A percentile compares a stretch with the other conserved stretches of the same genome.
Evolutionary conservation across 495 filamentous ascomycete species (phyloP).

Genomic region (Tuber aestivum): DNA sequence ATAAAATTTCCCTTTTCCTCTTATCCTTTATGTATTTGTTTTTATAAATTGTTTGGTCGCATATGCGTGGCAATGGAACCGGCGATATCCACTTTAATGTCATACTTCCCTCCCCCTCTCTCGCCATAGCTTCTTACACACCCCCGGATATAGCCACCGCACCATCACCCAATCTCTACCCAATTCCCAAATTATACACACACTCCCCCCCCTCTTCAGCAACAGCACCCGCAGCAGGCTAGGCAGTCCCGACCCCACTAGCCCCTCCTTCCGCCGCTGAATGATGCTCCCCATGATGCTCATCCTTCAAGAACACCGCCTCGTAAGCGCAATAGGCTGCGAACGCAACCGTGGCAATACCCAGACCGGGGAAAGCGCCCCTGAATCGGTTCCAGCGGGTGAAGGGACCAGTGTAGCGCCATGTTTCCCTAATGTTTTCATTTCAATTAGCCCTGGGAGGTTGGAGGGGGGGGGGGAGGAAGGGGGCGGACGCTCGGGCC

Average conservation of each 20-base stretch:
- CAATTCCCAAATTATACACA: neutral
- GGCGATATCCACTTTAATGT: neutral
- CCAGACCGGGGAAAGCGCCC: constrained; percentile 77
- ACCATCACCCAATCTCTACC: neutral
- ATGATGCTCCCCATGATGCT: constrained; percentile 49
- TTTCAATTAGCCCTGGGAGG: constrained; percentile 5
- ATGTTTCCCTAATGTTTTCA: constrained; percentile 64
- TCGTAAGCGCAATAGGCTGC: constrained; percentile 82
- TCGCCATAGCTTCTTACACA: neutral
- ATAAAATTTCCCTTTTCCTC: neutral
- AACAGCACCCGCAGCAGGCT: neutral
- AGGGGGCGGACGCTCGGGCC: constrained; percentile 59
- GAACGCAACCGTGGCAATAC: constrained; percentile 86
- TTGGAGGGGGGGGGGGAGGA: neutral
- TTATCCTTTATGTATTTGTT: neutral
- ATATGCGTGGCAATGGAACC: neutral
- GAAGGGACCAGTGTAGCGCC: constrained; percentile 90
- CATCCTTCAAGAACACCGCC: constrained; percentile 70
- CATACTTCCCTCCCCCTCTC: neutral
- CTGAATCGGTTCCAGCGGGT: constrained; percentile 81
- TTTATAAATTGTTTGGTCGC: neutral
- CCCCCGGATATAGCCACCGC: neutral
- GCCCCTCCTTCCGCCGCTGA: constrained; percentile 9
- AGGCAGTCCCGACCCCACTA: neutral
- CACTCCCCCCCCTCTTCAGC: neutral